A percentile compares a stretch with the other conserved stretches of the same genome.
These are phyloP conservation scores for Globisporangium polare DNA, from an alignment of 352 stramenopile species.

Conservation along the genomic window DNA sequence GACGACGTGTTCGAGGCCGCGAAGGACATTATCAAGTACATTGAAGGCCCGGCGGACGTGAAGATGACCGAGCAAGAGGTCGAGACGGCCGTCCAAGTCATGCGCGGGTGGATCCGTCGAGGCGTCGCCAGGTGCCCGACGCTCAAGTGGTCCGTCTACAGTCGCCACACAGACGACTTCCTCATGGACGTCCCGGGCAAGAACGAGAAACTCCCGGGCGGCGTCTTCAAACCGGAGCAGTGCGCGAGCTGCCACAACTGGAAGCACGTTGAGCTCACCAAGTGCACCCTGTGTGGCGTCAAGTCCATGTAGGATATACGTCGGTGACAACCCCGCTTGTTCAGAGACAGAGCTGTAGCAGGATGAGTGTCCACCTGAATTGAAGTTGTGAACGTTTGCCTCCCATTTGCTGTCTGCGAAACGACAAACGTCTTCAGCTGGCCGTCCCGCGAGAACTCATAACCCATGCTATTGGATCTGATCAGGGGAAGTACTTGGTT, in stretches of 20 bases:
- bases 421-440: too few species aligned
- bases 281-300: too few species aligned
- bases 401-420: too few species aligned
- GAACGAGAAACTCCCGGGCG: neutral
- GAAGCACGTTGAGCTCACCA: neutral
- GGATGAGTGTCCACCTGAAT: too few species aligned
- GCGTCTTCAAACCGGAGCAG: neutral
- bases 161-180: slow-evolving; percentile 3
- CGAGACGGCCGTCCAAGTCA: neutral
- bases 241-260: neutral
- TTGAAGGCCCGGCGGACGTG: neutral
- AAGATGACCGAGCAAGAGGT: slow-evolving; percentile 3
- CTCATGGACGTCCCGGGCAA: neutral
- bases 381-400: too few species aligned
- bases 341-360: too few species aligned
- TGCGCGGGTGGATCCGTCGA: neutral
- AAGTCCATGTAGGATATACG: too few species aligned
- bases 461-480: too few species aligned
- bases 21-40: slow-evolving; percentile 1
- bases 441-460: too few species aligned
- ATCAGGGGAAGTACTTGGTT: too few species aligned
- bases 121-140: neutral
- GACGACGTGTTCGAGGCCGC: neutral
- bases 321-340: too few species aligned
- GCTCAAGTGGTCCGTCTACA: neutral